These are phyloP conservation scores for Trichoderma arundinaceum DNA, from an alignment of 2,329 filamentous ascomycete genomes.

Conservation along the genomic window DNA sequence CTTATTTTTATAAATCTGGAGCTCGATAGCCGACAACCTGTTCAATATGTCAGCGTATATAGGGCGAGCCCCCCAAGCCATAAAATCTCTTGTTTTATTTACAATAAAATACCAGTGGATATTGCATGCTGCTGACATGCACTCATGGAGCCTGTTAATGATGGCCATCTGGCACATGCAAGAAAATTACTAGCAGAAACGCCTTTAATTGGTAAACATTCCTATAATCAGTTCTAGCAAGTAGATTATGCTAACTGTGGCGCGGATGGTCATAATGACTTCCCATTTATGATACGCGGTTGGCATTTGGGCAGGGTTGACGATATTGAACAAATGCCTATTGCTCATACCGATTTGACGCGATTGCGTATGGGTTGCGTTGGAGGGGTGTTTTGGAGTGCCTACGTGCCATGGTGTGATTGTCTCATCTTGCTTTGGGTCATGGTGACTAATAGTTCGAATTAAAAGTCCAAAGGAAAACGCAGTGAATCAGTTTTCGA, in stretches of 20 bases:
- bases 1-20: background rate
- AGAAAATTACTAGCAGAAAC: background rate
- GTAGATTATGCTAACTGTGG: background rate
- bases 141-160: background rate
- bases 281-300: slow-evolving; percentile 70
- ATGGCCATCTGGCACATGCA: background rate
- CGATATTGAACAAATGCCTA: slow-evolving; percentile 61
- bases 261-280: slow-evolving; percentile 81
- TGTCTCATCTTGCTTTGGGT: no score
- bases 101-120: background rate
- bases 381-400: slow-evolving; percentile 85
- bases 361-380: slow-evolving; percentile 69
- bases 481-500: background rate
- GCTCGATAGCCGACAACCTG: background rate
- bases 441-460: background rate
- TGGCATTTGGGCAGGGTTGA: slow-evolving; percentile 67
- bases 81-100: background rate
- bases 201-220: background rate
- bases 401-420: slow-evolving; percentile 73
- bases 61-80: background rate
- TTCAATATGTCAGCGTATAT: background rate
- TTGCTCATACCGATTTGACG: slow-evolving; percentile 70
- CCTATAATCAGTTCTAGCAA: background rate
- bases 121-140: accelerated
- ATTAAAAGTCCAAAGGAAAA: background rate